Percentiles rank a stretch among this genome's conserved stretches.
Evolutionary conservation across 2,329 filamentous ascomycete species (phyloP).

Genomic region (Aspergillus sp.): DNA sequence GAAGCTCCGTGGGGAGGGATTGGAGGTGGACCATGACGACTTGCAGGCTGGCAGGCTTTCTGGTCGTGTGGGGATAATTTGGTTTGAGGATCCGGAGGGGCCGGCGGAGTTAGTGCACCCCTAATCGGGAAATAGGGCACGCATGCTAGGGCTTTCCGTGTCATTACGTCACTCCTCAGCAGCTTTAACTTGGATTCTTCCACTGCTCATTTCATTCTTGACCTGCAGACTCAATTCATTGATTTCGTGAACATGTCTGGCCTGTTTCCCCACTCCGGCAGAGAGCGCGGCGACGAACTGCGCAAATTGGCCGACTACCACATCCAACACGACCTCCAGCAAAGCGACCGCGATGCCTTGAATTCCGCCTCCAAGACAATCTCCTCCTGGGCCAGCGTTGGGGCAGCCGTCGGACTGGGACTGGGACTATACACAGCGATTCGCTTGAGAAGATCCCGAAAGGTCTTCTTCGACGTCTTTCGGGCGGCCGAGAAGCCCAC

Average conservation of each 20-base stretch:
- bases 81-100: not conserved
- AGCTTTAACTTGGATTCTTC: not conserved
- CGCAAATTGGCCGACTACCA: conserved; percentile 58
- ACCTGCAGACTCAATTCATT: not conserved
- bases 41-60: not conserved
- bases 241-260: not conserved
- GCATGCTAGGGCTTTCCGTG: not conserved
- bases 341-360: conserved; percentile 60
- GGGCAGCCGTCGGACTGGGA: conserved; percentile 60
- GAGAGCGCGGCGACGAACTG: conserved; percentile 51
- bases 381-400: conserved; percentile 56
- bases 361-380: conserved; percentile 57
- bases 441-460: conserved; percentile 56
- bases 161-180: conserved; percentile 2
- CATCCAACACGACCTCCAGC: conserved; percentile 57
- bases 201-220: not conserved
- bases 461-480: conserved; percentile 63
- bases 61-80: not conserved
- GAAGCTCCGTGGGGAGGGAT: conserved; percentile 21
- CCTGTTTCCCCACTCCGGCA: conserved; percentile 49
- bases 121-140: conserved; percentile 2
- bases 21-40: conserved; percentile 18
- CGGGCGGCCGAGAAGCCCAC: conserved; percentile 61
- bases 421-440: conserved; percentile 60
- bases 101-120: not conserved